Evolutionary conservation across 2,329 filamentous ascomycete genomes (phyloP).

Genomic region (Nannizzia gypsea): DNA sequence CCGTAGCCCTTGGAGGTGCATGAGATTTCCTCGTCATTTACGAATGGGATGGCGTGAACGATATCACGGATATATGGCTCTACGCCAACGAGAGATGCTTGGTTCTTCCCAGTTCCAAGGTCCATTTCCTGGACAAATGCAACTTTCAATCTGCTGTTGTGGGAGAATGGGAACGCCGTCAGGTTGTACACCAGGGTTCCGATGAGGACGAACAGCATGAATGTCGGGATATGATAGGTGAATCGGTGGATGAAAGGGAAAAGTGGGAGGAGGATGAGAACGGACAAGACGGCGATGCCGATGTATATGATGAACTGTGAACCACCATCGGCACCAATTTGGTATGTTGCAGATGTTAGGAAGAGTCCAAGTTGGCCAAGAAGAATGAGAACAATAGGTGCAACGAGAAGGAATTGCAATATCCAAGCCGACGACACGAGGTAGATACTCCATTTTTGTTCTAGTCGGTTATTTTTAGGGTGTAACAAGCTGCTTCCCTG

Average conservation of each 20-base stretch:
- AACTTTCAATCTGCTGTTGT: slow-evolving; percentile 66
- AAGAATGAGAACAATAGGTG: slow-evolving; percentile 65
- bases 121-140: slow-evolving; percentile 77
- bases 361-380: slow-evolving; percentile 65
- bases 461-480: slow-evolving; percentile 48
- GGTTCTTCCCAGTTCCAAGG: slow-evolving; percentile 58
- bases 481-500: slow-evolving; percentile 19
- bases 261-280: slow-evolving; percentile 62
- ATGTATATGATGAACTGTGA: slow-evolving; percentile 60
- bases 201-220: slow-evolving; percentile 60
- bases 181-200: slow-evolving; percentile 79
- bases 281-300: slow-evolving; percentile 53
- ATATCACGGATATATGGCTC: slow-evolving; percentile 55
- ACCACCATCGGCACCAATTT: slow-evolving; percentile 77
- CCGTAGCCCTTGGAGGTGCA: slow-evolving; percentile 38
- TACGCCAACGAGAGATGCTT: slow-evolving; percentile 57
- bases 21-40: slow-evolving; percentile 47
- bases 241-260: slow-evolving; percentile 79
- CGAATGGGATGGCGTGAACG: slow-evolving; percentile 57
- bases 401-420: slow-evolving; percentile 69
- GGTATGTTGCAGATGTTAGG: slow-evolving; percentile 57
- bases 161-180: slow-evolving; percentile 75
- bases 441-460: slow-evolving; percentile 74
- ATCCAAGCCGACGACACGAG: slow-evolving; percentile 81
- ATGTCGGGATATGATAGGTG: slow-evolving; percentile 66